A percentile compares a stretch with the other conserved stretches of the same genome.
These are phyloP conservation scores for Colletotrichum noveboracense DNA, from an alignment of 2,329 filamentous ascomycete genomes.

Conservation along the genomic window DNA sequence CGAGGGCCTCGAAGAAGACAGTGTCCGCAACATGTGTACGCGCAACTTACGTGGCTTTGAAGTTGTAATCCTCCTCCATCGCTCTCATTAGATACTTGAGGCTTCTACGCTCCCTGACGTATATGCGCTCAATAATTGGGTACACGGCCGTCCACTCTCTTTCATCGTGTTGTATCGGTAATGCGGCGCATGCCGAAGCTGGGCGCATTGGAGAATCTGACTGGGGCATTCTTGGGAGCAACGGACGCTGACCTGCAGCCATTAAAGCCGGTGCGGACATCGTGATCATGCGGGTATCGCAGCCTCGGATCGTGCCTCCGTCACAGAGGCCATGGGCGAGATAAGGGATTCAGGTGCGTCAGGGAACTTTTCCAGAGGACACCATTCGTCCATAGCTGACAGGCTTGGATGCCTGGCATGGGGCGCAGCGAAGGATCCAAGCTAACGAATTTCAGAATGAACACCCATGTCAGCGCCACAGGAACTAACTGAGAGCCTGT, in stretches of 20 bases:
- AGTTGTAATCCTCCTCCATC: conserved; percentile 24
- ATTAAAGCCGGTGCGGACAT: not conserved
- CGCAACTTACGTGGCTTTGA: conserved; percentile 25
- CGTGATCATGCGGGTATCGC: not conserved
- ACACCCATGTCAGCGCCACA: not conserved
- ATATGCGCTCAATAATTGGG: conserved; percentile 25
- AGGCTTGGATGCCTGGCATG: not conserved
- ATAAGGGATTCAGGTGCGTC: not conserved
- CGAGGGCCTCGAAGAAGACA: not conserved
- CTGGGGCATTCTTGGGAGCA: not conserved
- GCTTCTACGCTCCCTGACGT: conserved; percentile 25
- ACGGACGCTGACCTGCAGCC: not conserved
- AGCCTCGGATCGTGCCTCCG: not conserved
- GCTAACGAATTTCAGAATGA: not conserved
- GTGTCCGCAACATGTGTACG: not conserved
- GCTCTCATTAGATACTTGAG: conserved; percentile 24
- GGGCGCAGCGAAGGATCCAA: not conserved
- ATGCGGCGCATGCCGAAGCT: not conserved
- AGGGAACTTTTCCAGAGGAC: not conserved
- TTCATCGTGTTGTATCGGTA: conserved; percentile 15
- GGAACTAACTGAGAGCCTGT: not conserved
- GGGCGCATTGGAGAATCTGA: not conserved
- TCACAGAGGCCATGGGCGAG: not conserved
- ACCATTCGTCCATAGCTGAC: not conserved
- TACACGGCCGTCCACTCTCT: conserved; percentile 25